Base-by-base conservation (phyloP, 148 eudicot species). In the Salicornia ramosissima region DNA sequence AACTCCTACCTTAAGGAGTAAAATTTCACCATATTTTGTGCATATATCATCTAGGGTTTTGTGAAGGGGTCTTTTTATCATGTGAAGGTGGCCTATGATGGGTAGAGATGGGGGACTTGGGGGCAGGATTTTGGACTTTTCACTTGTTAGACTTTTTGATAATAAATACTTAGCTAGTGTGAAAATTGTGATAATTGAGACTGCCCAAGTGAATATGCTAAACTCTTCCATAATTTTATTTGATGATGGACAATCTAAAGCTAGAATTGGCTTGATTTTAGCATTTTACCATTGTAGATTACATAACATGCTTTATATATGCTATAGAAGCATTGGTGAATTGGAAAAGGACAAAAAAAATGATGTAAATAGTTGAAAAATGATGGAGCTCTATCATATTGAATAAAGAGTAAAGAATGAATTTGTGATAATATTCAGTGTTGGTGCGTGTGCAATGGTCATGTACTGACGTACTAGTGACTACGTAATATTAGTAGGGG, bases 91-190 rank as follows among this genome's bases (percentile, higher is more conserved):
- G 45, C 81, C 81, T 25, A 81, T 70, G 9, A 81, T 70, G 3
- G 84, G 84, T 4, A 81, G 73, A 19, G 69, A 29, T 18, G 78
- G 78, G 3, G 81, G 81, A 25, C 70, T 62, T 67, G 78, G 83
- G 10, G 80, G 83, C 3, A 33, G 62, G 2, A 74, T 73, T 36
- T 67, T 57, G 40, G 40, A 4, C 29, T 45, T 56, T n/a, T n/a
- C 14, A 30, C 16, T 54, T 30, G 33, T 74, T 3, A 12, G 5
- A n/a, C 5, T 30, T 43, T 51, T 54, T 1, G 13, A 39, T 5
- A 69, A 24, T 19, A 33, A 8, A 19, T 21, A 8, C 2, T 15
- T 16, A 10, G 5, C 4, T 22, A 55, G 50, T 24, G 25, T 4
- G 21, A 36, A 2, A 33, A 29, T 12, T 8, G 53, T 14, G 6